Conservation (phyloP, 371 early-diverging fungal genomes). For the Actinomucor elegans region DNA sequence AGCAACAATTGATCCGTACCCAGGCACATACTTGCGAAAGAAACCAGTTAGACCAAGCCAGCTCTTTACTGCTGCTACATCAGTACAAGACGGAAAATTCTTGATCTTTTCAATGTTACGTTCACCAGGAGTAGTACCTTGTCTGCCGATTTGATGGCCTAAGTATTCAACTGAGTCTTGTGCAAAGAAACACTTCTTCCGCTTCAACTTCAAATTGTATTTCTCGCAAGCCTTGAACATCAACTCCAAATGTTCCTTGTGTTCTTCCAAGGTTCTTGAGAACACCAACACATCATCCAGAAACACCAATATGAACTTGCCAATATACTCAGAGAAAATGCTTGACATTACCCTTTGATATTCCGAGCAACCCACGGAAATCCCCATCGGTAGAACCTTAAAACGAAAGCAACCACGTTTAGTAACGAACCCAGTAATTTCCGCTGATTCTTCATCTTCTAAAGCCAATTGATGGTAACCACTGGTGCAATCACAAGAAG, state of each 20-base stretch:
- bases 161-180: constrained; percentile 23
- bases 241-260: constrained; percentile 25
- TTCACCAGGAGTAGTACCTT: constrained; percentile 22
- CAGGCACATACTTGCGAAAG: constrained; percentile 33
- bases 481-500: too few relatives aligned
- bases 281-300: constrained; percentile 53
- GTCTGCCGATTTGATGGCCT: constrained; percentile 30
- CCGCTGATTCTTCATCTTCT: too few relatives aligned
- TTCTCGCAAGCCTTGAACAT: constrained; percentile 23
- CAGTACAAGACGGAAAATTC: constrained; percentile 4
- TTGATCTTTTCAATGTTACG: constrained; percentile 12
- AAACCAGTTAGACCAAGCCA: constrained; percentile 33
- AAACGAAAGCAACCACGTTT: constrained; percentile 45
- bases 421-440: constrained; percentile 42
- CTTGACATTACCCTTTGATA: too few relatives aligned
- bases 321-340: too few relatives aligned
- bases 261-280: too few relatives aligned
- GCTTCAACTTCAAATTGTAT: constrained; percentile 31
- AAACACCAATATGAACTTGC: too few relatives aligned
- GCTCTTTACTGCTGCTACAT: constrained; percentile 16
- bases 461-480: too few relatives aligned
- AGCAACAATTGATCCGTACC: constrained; percentile 14
- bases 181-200: constrained; percentile 41
- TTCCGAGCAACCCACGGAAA: not conserved
- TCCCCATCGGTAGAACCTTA: constrained; percentile 15